Evolutionary conservation across 805 yeast genomes (phyloP).

Genomic region (Millerozyma miso): DNA sequence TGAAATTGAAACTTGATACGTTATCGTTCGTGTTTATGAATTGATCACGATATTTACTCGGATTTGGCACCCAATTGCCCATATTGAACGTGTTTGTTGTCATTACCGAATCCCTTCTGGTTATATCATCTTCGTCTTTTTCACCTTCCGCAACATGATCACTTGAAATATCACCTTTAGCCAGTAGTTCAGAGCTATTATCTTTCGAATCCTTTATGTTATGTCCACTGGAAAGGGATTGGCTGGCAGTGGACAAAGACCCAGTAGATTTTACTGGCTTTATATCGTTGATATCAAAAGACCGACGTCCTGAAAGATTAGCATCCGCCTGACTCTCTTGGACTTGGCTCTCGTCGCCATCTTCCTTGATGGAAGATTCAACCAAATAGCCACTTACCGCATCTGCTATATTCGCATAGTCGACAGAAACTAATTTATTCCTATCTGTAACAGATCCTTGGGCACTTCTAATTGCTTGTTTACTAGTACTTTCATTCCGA

Average conservation of each 20-base stretch:
- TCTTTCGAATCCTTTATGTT: conserved; percentile 6
- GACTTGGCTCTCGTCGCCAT: background rate
- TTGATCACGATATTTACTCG: conserved; percentile 44
- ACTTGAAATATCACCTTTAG: conserved; percentile 1
- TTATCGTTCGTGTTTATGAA: conserved; percentile 43
- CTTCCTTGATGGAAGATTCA: conserved; percentile 4
- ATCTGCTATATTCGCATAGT: conserved; percentile 26
- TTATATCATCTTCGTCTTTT: conserved; percentile 8
- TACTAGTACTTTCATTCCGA: background rate
- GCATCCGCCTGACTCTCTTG: background rate
- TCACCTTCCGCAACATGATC: background rate
- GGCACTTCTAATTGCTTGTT: background rate
- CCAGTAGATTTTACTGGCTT: conserved; percentile 24
- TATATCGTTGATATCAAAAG: conserved; percentile 5
- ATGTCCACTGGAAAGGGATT: conserved; percentile 11
- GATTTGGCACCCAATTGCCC: conserved; percentile 60
- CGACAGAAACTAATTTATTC: conserved; percentile 21
- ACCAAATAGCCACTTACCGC: conserved; percentile 29
- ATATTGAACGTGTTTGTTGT: conserved; percentile 37
- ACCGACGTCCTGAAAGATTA: background rate
- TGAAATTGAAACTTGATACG: conserved; percentile 29
- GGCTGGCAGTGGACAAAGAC: conserved; percentile 26
- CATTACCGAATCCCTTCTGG: conserved; percentile 32
- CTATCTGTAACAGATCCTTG: background rate
- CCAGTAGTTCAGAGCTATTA: conserved; percentile 2